Evolutionary conservation across 345 rosid genomes (phyloP), one percentile per base, ranked within the genome.

Genomic region (Eucalyptus tenuipes): DNA sequence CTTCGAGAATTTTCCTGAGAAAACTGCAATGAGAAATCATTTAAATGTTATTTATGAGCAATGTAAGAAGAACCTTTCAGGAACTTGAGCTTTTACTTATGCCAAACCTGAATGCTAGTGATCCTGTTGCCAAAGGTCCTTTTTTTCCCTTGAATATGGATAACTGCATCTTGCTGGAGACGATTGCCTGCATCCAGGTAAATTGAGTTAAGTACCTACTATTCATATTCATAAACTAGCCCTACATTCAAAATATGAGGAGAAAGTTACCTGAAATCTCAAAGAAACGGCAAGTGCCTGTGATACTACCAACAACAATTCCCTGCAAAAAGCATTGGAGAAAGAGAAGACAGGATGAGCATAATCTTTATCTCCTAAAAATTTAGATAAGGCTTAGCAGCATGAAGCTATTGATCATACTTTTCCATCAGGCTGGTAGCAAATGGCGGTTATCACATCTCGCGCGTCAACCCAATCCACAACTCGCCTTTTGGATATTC

Each of bases 271-370:
- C 97, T 89, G 95, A 92, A 88, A 89, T 89, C 81, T 94, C 91
- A 89, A 95, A 97, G 91, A 96, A 94, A 88, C 94, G 95, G 92
- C 98, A 96, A 31, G 91, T 90, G 88, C 99, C 98, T 2, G 94
- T 89, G 55, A 94, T 91, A 71, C 96, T 90, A 84, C 99, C 99
- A 89, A 94, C 96, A 2, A 92, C 92, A 75, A 96, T 94, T 24
- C 97, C 97, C 99, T 97, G 96, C 86, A 84, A 49, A 81, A 89
- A 88, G 80, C 64, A 91, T 20, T 75, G 82, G 24, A 40, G 82
- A 75, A 40, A 75, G 47, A 40, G 27, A 37, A 17, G 45, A 71
- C 14, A 4, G 42, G 82, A 75, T 75, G 16, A 75, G 82, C 47
- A 75, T 37, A 75, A 40, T 75, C 29, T 24, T 75, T 75, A 20